A percentile compares a stretch with the other conserved stretches of the same genome.
Conservation (phyloP, 208 protist species). For the Strigomonas oncopelti region DNA sequence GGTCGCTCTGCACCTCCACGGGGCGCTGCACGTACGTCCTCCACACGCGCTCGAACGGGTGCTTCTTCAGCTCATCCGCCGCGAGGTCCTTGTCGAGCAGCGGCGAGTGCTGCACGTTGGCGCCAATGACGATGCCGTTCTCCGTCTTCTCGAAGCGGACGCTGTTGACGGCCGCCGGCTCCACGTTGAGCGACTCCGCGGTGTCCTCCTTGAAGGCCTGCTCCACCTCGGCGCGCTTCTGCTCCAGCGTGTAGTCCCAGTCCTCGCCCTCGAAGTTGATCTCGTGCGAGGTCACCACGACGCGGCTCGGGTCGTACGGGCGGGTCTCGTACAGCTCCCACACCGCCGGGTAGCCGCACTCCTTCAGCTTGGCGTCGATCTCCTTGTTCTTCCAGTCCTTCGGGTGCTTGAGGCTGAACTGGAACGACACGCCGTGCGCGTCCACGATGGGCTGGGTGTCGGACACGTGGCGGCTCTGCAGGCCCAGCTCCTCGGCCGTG, state of each 20-base stretch:
- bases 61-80: conserved; percentile 39
- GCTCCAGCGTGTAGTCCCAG: conserved; percentile 47
- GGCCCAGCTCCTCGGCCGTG: conserved; percentile 28
- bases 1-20: conserved; percentile 10
- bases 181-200: conserved; percentile 30
- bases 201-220: conserved; percentile 27
- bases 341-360: conserved; percentile 28
- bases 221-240: conserved; percentile 24
- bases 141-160: conserved; percentile 25
- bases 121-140: conserved; percentile 27
- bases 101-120: conserved; percentile 27
- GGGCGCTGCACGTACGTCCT: conserved; percentile 25
- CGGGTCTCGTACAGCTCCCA: conserved; percentile 47
- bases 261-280: conserved; percentile 42
- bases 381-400: conserved; percentile 11
- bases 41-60: conserved; percentile 55
- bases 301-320: conserved; percentile 22
- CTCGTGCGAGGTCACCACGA: conserved; percentile 30
- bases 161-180: conserved; percentile 22
- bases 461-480: conserved; percentile 32
- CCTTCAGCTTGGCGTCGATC: conserved; percentile 21
- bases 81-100: conserved; percentile 28
- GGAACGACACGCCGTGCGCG: conserved; percentile 6
- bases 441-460: conserved; percentile 16
- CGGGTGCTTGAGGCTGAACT: conserved; percentile 15